A percentile compares a stretch with the other conserved stretches of the same genome.
phyloP scores from a whole-genome alignment of 2,329 filamentous ascomycete species.

The Kalmusia sp. region DNA sequence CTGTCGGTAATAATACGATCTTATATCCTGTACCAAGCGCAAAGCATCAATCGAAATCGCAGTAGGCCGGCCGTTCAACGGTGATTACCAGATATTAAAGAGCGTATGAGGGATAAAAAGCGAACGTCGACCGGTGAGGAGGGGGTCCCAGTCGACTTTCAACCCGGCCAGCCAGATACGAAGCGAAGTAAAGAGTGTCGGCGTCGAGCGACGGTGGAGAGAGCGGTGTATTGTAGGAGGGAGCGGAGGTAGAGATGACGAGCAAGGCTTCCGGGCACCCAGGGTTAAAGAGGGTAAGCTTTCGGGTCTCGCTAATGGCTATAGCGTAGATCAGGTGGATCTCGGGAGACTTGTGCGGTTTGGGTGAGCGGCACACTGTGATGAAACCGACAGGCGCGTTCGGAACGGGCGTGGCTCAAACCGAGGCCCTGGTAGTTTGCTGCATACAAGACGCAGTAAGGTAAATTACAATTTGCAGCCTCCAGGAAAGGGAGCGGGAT shows the following conservation, averaged over 20 bases:
- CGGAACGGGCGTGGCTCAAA: constrained; percentile 46
- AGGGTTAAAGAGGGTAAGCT: constrained; percentile 46
- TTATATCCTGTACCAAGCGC: constrained; percentile 17
- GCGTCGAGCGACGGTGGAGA: constrained; percentile 39
- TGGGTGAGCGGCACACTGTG: constrained; percentile 39
- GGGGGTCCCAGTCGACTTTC: constrained; percentile 45
- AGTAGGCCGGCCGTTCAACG: constrained; percentile 35
- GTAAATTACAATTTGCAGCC: constrained; percentile 34
- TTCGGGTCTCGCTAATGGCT: constrained; percentile 25
- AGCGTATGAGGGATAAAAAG: constrained; percentile 38
- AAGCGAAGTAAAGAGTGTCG: constrained; percentile 49
- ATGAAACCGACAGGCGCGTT: constrained; percentile 45
- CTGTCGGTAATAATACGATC: constrained; percentile 13
- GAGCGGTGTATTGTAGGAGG: constrained; percentile 33
- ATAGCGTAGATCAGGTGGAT: constrained; percentile 42
- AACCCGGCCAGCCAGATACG: constrained; percentile 52
- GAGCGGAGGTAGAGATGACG: constrained; percentile 40
- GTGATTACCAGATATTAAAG: constrained; percentile 46
- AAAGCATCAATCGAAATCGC: constrained; percentile 21
- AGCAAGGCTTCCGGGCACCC: constrained; percentile 39
- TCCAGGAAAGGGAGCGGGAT: constrained; percentile 22
- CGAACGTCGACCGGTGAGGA: constrained; percentile 40
- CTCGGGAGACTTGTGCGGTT: constrained; percentile 35
- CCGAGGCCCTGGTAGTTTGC: constrained; percentile 33
- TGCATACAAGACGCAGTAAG: constrained; percentile 34